Base-by-base conservation (phyloP, 2,329 filamentous ascomycete species). In the Epichloe aotearoae region DNA sequence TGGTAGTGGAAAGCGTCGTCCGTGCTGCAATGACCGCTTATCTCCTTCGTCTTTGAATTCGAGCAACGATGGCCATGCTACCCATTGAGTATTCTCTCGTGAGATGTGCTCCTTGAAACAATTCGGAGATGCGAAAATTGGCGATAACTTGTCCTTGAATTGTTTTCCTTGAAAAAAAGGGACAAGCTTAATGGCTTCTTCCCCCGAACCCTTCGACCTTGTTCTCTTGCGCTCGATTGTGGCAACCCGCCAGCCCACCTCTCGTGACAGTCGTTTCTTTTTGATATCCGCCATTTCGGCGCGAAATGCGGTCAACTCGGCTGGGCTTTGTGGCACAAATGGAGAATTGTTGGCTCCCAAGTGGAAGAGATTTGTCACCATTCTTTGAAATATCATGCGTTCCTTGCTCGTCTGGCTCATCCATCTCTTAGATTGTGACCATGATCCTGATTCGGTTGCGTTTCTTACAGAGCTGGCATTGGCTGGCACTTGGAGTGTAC, bases 381-480 rank as follows among this genome's bases (percentile, higher is more conserved):
- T 59, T 53, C 61, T 69, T n/a, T 64, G 57, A 50, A 67, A 70
- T 4, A 54, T 58, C 33, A 55, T 58, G n/a, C 63, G 61, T 46
- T 66, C 64, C 41, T 60, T 61, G 19, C 62, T 63, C 39, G 62
- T 60, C 10, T 59, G 52, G 54, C 66, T 70, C n/a, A 62, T 57
- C 69, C 69, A 71, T 49, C 62, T 61, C 55, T 62, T 68, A 46
- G 68, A 69, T 37, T 69, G 64, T 14, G 66, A 62, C 67, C 67
- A 69, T 19, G 59, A 58, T 33, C 60, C 65, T 26, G 57, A 41
- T 7, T 64, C 58, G 34, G 43, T 26, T 14, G 36, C 23, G 10
- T 14, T 50, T 46, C 42, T 47, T 23, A 23, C 15, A 41, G 36
- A 30, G 30, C 30, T 34, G 15, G 30, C 12, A 45, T 44, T 23